A percentile compares a stretch with the other conserved stretches of the same genome.
phyloP scores from a whole-genome alignment of 768 basidiomycete genomes.

The Leccinum pellstonianum region DNA sequence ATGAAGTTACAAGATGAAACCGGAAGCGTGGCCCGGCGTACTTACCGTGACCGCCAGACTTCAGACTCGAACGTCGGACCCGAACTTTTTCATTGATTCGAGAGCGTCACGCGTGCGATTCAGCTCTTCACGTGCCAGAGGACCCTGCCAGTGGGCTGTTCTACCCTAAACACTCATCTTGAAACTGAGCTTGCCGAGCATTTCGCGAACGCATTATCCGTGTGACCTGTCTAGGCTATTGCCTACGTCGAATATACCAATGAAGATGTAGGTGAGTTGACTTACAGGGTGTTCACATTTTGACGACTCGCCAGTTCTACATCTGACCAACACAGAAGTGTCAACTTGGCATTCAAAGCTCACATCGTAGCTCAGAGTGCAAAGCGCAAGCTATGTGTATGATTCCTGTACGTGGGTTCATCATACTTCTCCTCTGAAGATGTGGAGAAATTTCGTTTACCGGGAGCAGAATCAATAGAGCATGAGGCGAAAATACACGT shows the following conservation, averaged over 20 bases:
- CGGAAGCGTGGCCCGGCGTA: not conserved
- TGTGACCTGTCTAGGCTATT: not conserved
- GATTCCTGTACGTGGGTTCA: not conserved
- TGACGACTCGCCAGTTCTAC: not conserved
- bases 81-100: not conserved
- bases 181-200: not conserved
- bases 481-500: not conserved
- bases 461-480: no score
- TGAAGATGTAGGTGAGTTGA: not conserved
- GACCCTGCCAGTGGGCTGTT: not conserved
- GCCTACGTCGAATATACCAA: not conserved
- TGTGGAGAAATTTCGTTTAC: not conserved
- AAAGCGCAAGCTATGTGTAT: not conserved
- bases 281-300: not conserved
- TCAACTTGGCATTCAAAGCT: not conserved
- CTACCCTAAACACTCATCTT: not conserved
- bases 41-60: not conserved
- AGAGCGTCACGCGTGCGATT: not conserved
- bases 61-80: not conserved
- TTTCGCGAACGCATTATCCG: not conserved
- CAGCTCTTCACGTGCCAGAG: not conserved
- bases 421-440: not conserved
- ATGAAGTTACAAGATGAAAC: not conserved
- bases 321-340: not conserved
- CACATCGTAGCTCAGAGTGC: not conserved